Percentiles rank a stretch among this genome's conserved stretches.
Conservation (phyloP, 2,329 filamentous ascomycete species). For the Malbranchea zuffiana region DNA sequence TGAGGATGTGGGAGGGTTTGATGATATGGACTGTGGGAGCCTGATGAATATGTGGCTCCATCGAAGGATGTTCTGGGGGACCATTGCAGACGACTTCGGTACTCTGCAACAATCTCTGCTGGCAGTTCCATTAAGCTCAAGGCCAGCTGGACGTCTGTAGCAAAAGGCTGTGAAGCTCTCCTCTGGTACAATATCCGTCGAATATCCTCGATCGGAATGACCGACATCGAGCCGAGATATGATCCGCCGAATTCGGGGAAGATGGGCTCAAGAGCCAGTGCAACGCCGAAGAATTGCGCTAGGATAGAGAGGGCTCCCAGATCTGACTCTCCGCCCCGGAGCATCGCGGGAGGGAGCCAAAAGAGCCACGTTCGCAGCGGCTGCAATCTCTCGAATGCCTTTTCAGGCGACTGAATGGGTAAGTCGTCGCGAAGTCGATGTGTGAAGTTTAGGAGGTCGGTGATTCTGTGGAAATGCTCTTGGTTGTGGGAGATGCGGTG, state of each 20-base stretch:
- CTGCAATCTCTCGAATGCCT: slow-evolving; percentile 84
- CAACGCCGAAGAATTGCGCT: slow-evolving; percentile 83
- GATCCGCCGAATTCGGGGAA: slow-evolving; percentile 85
- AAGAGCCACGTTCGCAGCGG: slow-evolving; percentile 87
- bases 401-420: slow-evolving; percentile 58
- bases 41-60: slow-evolving; percentile 25
- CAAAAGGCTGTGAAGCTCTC: slow-evolving; percentile 49
- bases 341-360: slow-evolving; percentile 79
- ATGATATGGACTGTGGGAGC: slow-evolving; percentile 27
- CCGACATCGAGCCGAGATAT: slow-evolving; percentile 71
- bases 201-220: slow-evolving; percentile 77
- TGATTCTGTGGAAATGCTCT: slow-evolving; percentile 57
- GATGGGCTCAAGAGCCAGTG: slow-evolving; percentile 75
- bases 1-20: slow-evolving; percentile 24
- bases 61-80: slow-evolving; percentile 29
- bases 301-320: slow-evolving; percentile 71
- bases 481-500: slow-evolving; percentile 56
- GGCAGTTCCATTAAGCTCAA: slow-evolving; percentile 62
- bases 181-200: slow-evolving; percentile 61
- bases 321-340: slow-evolving; percentile 66
- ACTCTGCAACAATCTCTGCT: slow-evolving; percentile 56
- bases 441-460: slow-evolving; percentile 61
- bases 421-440: slow-evolving; percentile 61
- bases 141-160: slow-evolving; percentile 50
- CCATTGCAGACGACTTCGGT: slow-evolving; percentile 60